Percentiles rank a stretch among this genome's conserved stretches.
phyloP scores from a whole-genome alignment of 192 early-diverging fungal species.

The Mortierella antarctica region DNA sequence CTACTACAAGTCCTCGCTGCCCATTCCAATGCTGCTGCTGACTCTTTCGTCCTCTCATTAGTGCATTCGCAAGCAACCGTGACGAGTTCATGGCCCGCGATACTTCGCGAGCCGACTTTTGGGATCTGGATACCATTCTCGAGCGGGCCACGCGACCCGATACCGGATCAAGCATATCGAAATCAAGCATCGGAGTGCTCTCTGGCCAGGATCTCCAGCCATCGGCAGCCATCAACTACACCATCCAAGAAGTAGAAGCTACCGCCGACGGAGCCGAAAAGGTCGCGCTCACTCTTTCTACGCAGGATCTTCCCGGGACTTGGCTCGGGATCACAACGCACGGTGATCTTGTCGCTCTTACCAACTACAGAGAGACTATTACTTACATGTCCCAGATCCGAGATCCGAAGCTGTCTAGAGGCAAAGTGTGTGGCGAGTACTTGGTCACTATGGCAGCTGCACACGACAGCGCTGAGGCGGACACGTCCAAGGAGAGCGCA shows the following conservation, averaged over 20 bases:
- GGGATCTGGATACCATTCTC: constrained; percentile 44
- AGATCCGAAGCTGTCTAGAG: constrained; percentile 33
- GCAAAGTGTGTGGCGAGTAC: constrained; percentile 54
- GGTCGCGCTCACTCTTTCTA: constrained; percentile 7
- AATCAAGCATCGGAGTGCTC: constrained; percentile 33
- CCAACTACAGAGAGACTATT: constrained; percentile 55
- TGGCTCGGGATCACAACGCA: constrained; percentile 61
- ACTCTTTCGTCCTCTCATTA: constrained; percentile 14
- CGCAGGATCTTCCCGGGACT: constrained; percentile 49
- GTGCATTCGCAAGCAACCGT: constrained; percentile 61
- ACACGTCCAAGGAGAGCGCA: background rate
- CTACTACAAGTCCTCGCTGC: background rate
- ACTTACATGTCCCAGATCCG: constrained; percentile 8
- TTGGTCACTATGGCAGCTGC: constrained; percentile 44
- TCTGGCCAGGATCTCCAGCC: constrained; percentile 57
- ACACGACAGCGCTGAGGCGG: constrained; percentile 26
- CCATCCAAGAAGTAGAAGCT: constrained; percentile 14
- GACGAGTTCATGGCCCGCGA: constrained; percentile 58
- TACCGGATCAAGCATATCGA: background rate
- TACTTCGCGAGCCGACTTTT: constrained; percentile 54
- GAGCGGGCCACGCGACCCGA: constrained; percentile 1
- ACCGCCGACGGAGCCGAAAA: background rate
- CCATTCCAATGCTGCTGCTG: background rate
- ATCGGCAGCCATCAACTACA: constrained; percentile 20
- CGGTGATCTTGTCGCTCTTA: constrained; percentile 59